A percentile compares a stretch with the other conserved stretches of the same genome.
Evolutionary conservation across 208 protist genomes (phyloP).

Genomic region (Leptomonas pyrrhocoris): DNA sequence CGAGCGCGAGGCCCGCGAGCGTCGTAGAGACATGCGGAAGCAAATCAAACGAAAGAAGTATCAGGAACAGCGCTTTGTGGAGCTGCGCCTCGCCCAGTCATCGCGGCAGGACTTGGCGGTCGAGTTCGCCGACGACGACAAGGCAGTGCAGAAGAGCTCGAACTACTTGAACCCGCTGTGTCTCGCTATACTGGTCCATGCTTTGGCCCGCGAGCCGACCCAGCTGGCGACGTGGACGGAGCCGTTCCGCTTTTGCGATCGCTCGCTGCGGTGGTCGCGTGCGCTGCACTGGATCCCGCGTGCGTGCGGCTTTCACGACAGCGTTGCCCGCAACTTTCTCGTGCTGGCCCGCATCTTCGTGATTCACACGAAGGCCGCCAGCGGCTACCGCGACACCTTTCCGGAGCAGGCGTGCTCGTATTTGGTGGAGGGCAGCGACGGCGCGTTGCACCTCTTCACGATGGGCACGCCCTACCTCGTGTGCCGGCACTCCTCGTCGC

Average conservation of each 20-base stretch:
- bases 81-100: slow-evolving; percentile 63
- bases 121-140: slow-evolving; percentile 70
- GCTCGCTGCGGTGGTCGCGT: slow-evolving; percentile 64
- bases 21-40: slow-evolving; percentile 61
- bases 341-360: slow-evolving; percentile 82
- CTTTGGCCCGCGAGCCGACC: slow-evolving; percentile 47
- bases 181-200: slow-evolving; percentile 76
- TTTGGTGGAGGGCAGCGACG: slow-evolving; percentile 56
- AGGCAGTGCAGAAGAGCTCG: slow-evolving; percentile 36
- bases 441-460: slow-evolving; percentile 82
- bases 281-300: slow-evolving; percentile 85
- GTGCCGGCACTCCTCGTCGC: slow-evolving; percentile 54
- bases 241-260: slow-evolving; percentile 84
- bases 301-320: slow-evolving; percentile 71
- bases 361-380: slow-evolving; percentile 56
- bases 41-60: slow-evolving; percentile 82
- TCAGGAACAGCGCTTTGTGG: slow-evolving; percentile 74
- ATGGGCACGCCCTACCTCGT: slow-evolving; percentile 84
- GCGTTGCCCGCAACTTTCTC: slow-evolving; percentile 52
- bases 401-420: slow-evolving; percentile 84
- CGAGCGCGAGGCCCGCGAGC: slow-evolving; percentile 54
- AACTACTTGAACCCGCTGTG: slow-evolving; percentile 71
- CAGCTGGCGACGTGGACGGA: slow-evolving; percentile 87
- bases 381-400: slow-evolving; percentile 59
- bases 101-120: slow-evolving; percentile 69